Evolutionary conservation across 2,329 filamentous ascomycete genomes (phyloP).

Genomic region (Penicillium frequentans): DNA sequence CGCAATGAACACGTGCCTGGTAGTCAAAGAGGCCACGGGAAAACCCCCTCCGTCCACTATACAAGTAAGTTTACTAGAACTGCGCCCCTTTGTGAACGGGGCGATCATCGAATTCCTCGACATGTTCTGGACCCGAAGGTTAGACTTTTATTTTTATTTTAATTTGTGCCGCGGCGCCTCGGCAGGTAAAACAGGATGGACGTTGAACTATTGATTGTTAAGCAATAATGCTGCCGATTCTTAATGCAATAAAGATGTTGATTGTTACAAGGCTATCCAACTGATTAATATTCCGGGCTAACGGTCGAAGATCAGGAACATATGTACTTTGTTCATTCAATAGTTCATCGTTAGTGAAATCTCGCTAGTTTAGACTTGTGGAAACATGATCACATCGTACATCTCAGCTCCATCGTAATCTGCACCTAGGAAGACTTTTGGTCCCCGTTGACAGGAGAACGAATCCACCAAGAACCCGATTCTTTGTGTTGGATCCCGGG

Average conservation of each 20-base stretch:
- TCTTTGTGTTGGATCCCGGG: conserved; percentile 15
- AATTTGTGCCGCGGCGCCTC: background rate
- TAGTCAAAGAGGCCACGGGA: background rate
- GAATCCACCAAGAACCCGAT: conserved; percentile 12
- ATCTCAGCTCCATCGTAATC: conserved; percentile 9
- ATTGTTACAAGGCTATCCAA: background rate
- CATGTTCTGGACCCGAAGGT: conserved; percentile 8
- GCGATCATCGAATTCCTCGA: conserved; percentile 8
- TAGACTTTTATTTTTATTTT: background rate
- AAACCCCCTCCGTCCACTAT: background rate
- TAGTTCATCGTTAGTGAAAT: background rate
- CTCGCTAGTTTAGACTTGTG: background rate
- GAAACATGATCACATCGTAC: conserved; percentile 9
- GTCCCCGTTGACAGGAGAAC: background rate
- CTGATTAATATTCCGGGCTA: background rate
- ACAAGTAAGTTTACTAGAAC: background rate
- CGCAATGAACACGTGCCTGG: conserved; percentile 21
- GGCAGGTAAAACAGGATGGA: conserved; percentile 2
- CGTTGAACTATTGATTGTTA: conserved; percentile 18
- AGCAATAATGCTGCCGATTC: background rate
- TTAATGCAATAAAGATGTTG: background rate
- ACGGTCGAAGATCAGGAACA: background rate
- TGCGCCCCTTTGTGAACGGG: background rate
- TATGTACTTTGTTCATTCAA: background rate
- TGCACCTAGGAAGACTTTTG: conserved; percentile 3